Evolutionary conservation across 495 filamentous ascomycete species (phyloP).

Genomic region (Annulohypoxylon moriforme): DNA sequence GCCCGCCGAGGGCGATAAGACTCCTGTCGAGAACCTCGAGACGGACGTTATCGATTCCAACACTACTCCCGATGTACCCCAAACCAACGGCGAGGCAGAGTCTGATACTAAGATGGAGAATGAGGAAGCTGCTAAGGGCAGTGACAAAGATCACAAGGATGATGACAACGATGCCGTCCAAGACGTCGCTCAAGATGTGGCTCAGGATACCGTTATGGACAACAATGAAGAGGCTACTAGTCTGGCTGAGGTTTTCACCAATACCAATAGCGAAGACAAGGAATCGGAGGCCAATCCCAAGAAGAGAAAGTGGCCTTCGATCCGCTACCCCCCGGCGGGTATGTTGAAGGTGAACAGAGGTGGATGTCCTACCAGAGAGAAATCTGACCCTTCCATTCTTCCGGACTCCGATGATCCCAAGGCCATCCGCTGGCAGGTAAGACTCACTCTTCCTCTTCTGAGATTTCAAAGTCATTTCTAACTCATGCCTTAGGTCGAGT

Average conservation of each 20-base stretch:
- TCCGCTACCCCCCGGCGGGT: conserved; percentile 21
- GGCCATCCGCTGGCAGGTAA: conserved; percentile 83
- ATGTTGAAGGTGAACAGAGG: conserved; percentile 44
- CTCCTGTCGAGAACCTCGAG: conserved; percentile 12
- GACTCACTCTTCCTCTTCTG: not conserved
- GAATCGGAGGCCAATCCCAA: not conserved
- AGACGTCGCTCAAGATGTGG: not conserved
- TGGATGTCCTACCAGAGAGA: conserved; percentile 53
- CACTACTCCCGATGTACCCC: conserved; percentile 1
- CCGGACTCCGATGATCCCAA: conserved; percentile 75
- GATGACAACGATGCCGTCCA: conserved; percentile 36
- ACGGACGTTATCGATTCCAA: conserved; percentile 1
- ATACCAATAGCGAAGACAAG: conserved; percentile 17
- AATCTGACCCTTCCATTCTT: conserved; percentile 71
- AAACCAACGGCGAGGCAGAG: conserved; percentile 16
- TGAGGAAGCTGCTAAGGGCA: conserved; percentile 4
- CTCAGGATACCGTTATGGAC: conserved; percentile 5
- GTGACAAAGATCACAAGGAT: conserved; percentile 30
- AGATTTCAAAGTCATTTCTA: conserved; percentile 32
- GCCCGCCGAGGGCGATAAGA: conserved; percentile 38
- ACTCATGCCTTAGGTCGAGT: conserved; percentile 78
- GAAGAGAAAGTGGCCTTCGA: conserved; percentile 14
- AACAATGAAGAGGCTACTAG: conserved; percentile 29
- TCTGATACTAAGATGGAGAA: conserved; percentile 23
- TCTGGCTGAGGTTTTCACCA: not conserved